phyloP scores from a whole-genome alignment of 331 rosid genomes.

The Erythrophleum ivorense region DNA sequence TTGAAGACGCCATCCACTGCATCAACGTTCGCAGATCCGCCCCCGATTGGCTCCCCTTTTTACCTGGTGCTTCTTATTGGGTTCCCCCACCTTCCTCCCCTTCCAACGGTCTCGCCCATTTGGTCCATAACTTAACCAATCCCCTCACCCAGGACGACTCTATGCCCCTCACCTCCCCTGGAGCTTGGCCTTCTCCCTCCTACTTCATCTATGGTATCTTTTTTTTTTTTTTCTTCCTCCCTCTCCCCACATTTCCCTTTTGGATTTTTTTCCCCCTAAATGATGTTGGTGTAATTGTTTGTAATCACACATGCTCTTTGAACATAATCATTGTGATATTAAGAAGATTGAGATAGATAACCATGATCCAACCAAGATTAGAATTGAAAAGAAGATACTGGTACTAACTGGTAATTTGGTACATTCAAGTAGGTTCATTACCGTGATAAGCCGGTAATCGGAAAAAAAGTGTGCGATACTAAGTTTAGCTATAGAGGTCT shows the following conservation, averaged over 20 bases:
- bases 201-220: slow-evolving; percentile 54
- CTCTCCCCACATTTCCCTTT: not conserved
- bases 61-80: slow-evolving; percentile 68
- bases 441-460: not conserved
- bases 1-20: slow-evolving; percentile 73
- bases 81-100: slow-evolving; percentile 63
- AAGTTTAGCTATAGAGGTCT: not conserved
- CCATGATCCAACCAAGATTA: not conserved
- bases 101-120: slow-evolving; percentile 48
- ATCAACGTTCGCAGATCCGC: slow-evolving; percentile 69
- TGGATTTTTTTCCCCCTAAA: not conserved
- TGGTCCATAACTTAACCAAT: slow-evolving; percentile 56
- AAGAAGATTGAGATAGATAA: not conserved
- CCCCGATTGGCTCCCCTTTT: slow-evolving; percentile 70
- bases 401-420: too few relatives aligned
- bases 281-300: not conserved
- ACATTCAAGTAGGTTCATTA: not conserved
- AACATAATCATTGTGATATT: not conserved
- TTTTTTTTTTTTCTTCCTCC: not conserved
- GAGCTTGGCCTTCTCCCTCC: slow-evolving; percentile 63
- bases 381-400: not conserved
- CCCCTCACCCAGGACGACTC: slow-evolving; percentile 57
- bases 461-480: not conserved
- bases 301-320: not conserved
- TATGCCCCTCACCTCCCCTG: slow-evolving; percentile 49